Conservation (phyloP, 192 early-diverging fungal genomes). For the Coemansia sp. region DNA sequence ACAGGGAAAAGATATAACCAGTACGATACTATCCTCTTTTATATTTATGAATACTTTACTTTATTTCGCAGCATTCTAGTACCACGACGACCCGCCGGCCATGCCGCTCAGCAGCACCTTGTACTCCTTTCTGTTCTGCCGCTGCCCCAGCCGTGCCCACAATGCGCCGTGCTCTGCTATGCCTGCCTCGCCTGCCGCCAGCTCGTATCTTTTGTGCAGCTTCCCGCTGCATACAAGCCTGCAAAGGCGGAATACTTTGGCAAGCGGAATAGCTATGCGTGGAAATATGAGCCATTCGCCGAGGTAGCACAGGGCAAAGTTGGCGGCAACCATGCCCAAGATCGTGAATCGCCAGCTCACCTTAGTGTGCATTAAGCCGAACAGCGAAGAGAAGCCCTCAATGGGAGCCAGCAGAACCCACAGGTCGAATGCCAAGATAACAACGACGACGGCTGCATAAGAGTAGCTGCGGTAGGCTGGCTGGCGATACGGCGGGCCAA, state of each 20-base stretch:
- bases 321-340: constrained; percentile 39
- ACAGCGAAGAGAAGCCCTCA: constrained; percentile 28
- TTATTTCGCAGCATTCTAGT: no score
- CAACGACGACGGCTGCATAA: constrained; percentile 18
- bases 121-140: constrained; percentile 37
- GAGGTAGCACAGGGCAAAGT: constrained; percentile 36
- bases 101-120: constrained; percentile 29
- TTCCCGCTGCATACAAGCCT: constrained; percentile 1
- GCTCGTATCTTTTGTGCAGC: neutral
- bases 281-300: constrained; percentile 46
- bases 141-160: constrained; percentile 32
- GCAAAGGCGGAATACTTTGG: constrained; percentile 17
- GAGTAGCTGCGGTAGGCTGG: constrained; percentile 71
- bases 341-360: constrained; percentile 41
- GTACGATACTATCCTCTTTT: neutral
- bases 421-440: constrained; percentile 39
- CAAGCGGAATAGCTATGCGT: constrained; percentile 26
- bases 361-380: constrained; percentile 19
- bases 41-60: no score
- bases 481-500: constrained; percentile 93
- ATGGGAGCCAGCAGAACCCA: constrained; percentile 45
- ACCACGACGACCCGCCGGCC: constrained; percentile 15
- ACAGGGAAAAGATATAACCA: constrained; percentile 52
- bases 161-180: constrained; percentile 2
- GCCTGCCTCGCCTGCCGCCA: neutral